phyloP scores from a whole-genome alignment of 257 asterid genomes.

The Prunella vulgaris region DNA sequence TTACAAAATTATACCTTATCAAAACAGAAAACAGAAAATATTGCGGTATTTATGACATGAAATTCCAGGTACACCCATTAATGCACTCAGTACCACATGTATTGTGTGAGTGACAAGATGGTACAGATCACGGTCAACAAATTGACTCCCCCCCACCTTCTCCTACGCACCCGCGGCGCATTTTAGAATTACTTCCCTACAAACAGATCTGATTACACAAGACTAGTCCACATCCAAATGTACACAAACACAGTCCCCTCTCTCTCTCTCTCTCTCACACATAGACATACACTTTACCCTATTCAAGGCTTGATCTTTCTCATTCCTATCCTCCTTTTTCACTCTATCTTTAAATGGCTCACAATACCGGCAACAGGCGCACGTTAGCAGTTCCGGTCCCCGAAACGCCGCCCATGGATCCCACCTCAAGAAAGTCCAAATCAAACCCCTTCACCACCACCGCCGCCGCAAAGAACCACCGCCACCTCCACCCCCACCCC shows the following conservation, averaged over 20 bases:
- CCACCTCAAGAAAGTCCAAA: slow-evolving; percentile 45
- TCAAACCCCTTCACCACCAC: slow-evolving; percentile 31
- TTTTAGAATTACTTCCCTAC: slow-evolving; percentile 21
- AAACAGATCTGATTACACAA: slow-evolving; percentile 35
- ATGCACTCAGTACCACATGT: slow-evolving; percentile 39
- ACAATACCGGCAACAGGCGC: slow-evolving; percentile 34
- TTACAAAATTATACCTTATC: not conserved
- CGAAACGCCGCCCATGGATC: slow-evolving; percentile 51
- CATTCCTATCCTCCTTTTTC: not conserved
- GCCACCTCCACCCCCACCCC: slow-evolving; percentile 44
- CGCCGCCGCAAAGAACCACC: slow-evolving; percentile 30
- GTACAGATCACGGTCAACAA: slow-evolving; percentile 19
- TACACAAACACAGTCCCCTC: not conserved
- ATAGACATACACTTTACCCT: slow-evolving; percentile 20
- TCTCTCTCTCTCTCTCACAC: slow-evolving; percentile 8
- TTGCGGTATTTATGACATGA: slow-evolving; percentile 23
- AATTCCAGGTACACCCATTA: slow-evolving; percentile 29
- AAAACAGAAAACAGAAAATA: slow-evolving; percentile 1
- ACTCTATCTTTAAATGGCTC: slow-evolving; percentile 23
- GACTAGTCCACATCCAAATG: slow-evolving; percentile 30
- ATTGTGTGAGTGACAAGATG: not conserved
- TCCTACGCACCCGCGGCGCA: slow-evolving; percentile 46
- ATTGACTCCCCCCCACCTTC: slow-evolving; percentile 5
- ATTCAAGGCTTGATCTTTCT: slow-evolving; percentile 13
- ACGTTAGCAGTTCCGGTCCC: slow-evolving; percentile 38